phyloP scores from a whole-genome alignment of 2,329 filamentous ascomycete genomes.

The Colletotrichum falcatum region DNA sequence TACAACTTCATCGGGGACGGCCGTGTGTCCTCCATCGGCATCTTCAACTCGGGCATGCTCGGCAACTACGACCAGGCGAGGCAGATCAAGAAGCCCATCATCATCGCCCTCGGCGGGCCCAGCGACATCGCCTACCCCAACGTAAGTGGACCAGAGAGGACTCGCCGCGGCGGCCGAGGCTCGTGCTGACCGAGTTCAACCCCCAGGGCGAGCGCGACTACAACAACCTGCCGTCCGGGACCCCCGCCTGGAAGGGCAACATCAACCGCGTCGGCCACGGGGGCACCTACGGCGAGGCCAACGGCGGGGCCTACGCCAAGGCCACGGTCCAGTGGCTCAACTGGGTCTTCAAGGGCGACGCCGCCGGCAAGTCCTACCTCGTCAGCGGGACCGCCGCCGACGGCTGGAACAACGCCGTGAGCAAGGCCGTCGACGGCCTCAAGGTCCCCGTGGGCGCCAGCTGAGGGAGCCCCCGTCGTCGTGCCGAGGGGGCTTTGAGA shows the following conservation, averaged over 20 bases:
- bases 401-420: background rate
- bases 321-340: background rate
- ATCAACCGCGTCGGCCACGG: background rate
- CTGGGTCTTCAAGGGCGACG: background rate
- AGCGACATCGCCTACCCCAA: conserved; percentile 42
- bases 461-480: background rate
- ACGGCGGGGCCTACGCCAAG: conserved; percentile 1
- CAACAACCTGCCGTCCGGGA: background rate
- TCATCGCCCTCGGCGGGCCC: conserved; percentile 42
- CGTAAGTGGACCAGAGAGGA: background rate
- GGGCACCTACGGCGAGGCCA: background rate
- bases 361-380: background rate
- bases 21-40: conserved; percentile 44
- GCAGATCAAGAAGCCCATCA: conserved; percentile 40
- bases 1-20: conserved; percentile 43
- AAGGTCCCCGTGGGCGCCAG: background rate
- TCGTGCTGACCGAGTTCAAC: too few relatives aligned
- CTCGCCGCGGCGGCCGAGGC: too few relatives aligned
- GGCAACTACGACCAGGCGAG: conserved; percentile 13
- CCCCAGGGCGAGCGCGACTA: background rate
- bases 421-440: background rate
- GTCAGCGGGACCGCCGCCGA: background rate
- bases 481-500: too few relatives aligned
- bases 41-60: conserved; percentile 45
- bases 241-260: background rate